Conservation (phyloP, 345 rosid species). For the Dimocarpus longan region DNA sequence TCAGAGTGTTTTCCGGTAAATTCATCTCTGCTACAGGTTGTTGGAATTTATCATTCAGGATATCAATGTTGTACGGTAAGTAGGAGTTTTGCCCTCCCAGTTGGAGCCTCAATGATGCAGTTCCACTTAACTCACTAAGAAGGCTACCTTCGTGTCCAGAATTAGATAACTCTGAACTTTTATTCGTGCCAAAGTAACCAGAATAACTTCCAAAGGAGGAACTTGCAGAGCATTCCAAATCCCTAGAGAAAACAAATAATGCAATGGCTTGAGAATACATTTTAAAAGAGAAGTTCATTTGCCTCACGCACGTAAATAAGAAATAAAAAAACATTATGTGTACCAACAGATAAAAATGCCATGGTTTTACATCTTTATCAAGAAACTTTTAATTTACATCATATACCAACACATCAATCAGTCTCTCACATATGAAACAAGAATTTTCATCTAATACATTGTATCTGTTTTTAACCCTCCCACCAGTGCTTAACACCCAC, state of each 20-base stretch:
- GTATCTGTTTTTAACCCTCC: background rate
- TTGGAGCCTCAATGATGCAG: slow-evolving; percentile 49
- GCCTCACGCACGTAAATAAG: background rate
- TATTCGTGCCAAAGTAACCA: slow-evolving; percentile 61
- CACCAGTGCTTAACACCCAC: background rate
- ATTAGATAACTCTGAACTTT: slow-evolving; percentile 61
- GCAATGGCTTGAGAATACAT: background rate
- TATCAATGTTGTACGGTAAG: slow-evolving; percentile 47
- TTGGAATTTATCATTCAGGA: slow-evolving; percentile 56
- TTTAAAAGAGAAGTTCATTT: background rate
- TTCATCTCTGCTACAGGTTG: slow-evolving; percentile 49
- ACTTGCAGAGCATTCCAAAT: slow-evolving; percentile 69
- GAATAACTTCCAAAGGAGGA: slow-evolving; percentile 77
- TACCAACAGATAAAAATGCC: background rate
- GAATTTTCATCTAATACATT: background rate
- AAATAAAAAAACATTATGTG: background rate
- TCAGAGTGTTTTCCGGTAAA: slow-evolving; percentile 48
- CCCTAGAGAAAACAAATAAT: slow-evolving; percentile 43
- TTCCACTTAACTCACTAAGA: slow-evolving; percentile 58
- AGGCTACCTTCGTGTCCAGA: slow-evolving; percentile 65
- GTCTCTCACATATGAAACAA: background rate
- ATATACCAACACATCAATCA: background rate
- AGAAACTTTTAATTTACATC: background rate
- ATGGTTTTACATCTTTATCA: background rate
- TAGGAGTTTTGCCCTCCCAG: slow-evolving; percentile 49